Evolutionary conservation across 495 filamentous ascomycete genomes (phyloP).

Genomic region (Cudoniella acicularis): DNA sequence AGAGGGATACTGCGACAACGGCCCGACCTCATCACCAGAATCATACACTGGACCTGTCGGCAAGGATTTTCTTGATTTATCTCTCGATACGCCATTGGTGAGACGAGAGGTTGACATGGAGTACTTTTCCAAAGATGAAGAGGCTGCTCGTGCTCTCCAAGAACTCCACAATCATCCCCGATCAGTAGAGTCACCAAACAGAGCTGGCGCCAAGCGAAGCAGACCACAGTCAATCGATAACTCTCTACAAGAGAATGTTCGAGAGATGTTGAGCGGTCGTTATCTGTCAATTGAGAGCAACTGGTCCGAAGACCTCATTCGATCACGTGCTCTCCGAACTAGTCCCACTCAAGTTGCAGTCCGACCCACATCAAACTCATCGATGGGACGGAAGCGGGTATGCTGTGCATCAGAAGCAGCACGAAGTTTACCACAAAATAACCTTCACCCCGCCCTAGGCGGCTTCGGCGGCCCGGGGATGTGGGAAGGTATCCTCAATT

Average conservation of each 20-base stretch:
- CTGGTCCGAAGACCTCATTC: slow-evolving; percentile 36
- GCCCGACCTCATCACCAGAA: slow-evolving; percentile 59
- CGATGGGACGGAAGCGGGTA: slow-evolving; percentile 52
- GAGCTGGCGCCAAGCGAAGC: slow-evolving; percentile 58
- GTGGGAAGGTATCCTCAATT: slow-evolving; percentile 42
- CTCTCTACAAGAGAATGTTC: slow-evolving; percentile 69
- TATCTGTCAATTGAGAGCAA: slow-evolving; percentile 26
- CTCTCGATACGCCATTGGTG: slow-evolving; percentile 45
- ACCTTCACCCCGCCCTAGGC: slow-evolving; percentile 21
- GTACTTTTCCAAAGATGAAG: slow-evolving; percentile 37
- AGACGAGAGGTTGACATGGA: slow-evolving; percentile 40
- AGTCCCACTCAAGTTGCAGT: slow-evolving; percentile 33
- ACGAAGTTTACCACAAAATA: slow-evolving; percentile 7
- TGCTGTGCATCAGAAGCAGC: slow-evolving; percentile 52
- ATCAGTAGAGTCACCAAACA: slow-evolving; percentile 27
- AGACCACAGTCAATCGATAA: slow-evolving; percentile 65
- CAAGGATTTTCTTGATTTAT: slow-evolving; percentile 50
- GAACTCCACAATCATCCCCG: slow-evolving; percentile 49
- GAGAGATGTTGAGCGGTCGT: slow-evolving; percentile 47
- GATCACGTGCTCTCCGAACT: slow-evolving; percentile 15
- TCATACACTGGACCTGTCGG: slow-evolving; percentile 50
- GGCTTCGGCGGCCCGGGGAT: slow-evolving; percentile 49
- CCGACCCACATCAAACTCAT: slow-evolving; percentile 28
- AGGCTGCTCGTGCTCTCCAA: slow-evolving; percentile 65
- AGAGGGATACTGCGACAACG: slow-evolving; percentile 50